Percentiles rank a stretch among this genome's conserved stretches.
These are phyloP conservation scores for Spathaspora passalidarum DNA, from an alignment of 805 yeast genomes.

Conservation along the genomic window DNA sequence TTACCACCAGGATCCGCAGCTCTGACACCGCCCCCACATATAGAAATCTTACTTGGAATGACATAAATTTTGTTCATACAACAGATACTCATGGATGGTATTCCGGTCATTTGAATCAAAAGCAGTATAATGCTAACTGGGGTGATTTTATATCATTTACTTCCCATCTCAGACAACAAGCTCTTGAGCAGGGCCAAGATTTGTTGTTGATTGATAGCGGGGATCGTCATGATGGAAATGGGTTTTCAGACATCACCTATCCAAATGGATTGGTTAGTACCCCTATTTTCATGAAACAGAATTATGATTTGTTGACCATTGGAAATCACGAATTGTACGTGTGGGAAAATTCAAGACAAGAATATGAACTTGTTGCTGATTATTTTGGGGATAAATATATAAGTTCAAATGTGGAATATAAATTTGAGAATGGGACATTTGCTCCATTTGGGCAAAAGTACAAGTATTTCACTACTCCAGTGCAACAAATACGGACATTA, in stretches of 20 bases:
- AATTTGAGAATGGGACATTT: constrained; percentile 40
- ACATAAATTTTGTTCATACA: constrained; percentile 83
- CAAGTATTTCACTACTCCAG: constrained; percentile 62
- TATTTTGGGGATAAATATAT: constrained; percentile 65
- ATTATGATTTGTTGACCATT: constrained; percentile 75
- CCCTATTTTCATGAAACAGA: constrained; percentile 57
- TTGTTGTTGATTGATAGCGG: constrained; percentile 81
- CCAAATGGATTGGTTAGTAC: constrained; percentile 70
- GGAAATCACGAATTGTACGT: constrained; percentile 91
- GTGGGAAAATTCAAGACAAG: constrained; percentile 60
- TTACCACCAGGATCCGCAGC: neutral
- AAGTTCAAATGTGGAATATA: constrained; percentile 67
- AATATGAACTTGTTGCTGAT: constrained; percentile 57
- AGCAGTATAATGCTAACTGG: constrained; percentile 81
- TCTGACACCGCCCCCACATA: neutral
- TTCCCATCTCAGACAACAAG: constrained; percentile 43
- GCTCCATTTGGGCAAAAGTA: constrained; percentile 68
- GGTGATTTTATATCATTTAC: constrained; percentile 82
- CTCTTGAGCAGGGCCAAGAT: constrained; percentile 52
- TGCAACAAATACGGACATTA: constrained; percentile 49
- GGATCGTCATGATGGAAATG: constrained; percentile 94
- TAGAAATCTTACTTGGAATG: constrained; percentile 63
- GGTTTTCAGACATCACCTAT: constrained; percentile 72
- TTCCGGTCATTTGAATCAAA: constrained; percentile 82
- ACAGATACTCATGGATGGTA: constrained; percentile 99